A percentile compares a stretch with the other conserved stretches of the same genome.
phyloP scores from a whole-genome alignment of 2,329 filamentous ascomycete genomes.

The Cladosporium oxysporum region DNA sequence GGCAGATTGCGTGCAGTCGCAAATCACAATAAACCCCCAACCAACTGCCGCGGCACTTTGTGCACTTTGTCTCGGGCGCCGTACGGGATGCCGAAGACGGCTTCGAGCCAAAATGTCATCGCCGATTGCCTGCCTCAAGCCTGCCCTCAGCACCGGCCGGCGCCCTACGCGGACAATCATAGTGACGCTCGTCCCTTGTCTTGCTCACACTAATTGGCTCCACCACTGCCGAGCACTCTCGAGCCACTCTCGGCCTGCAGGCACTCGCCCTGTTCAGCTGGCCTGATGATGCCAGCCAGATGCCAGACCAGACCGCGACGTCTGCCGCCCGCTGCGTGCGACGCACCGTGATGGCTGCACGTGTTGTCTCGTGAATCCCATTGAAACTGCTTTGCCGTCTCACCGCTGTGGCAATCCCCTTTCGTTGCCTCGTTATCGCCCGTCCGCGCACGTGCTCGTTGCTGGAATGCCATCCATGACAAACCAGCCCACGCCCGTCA shows the following conservation, averaged over 20 bases:
- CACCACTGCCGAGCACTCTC: not conserved
- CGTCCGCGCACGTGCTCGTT: constrained; percentile 5
- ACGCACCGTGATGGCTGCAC: constrained; percentile 12
- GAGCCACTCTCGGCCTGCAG: constrained; percentile 1
- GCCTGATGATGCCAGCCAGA: not conserved
- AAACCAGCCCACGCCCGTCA: not conserved
- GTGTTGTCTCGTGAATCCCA: constrained; percentile 15
- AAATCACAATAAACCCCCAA: too few species aligned
- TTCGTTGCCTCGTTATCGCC: not conserved
- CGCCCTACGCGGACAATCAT: constrained; percentile 15
- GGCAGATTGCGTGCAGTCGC: not conserved
- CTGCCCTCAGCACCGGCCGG: not conserved
- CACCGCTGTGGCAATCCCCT: not conserved
- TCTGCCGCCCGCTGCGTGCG: not conserved
- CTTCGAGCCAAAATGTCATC: constrained; percentile 5
- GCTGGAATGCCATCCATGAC: constrained; percentile 5
- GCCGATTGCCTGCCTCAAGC: constrained; percentile 4
- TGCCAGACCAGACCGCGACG: not conserved
- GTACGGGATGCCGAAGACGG: constrained; percentile 17
- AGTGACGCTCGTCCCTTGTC: constrained; percentile 12
- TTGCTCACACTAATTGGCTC: constrained; percentile 10
- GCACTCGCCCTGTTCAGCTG: not conserved
- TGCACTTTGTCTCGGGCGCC: constrained; percentile 11
- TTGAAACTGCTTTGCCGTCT: constrained; percentile 10
- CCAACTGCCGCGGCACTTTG: not conserved